phyloP scores from a whole-genome alignment of 495 filamentous ascomycete genomes.

The Tuber calosporum region DNA sequence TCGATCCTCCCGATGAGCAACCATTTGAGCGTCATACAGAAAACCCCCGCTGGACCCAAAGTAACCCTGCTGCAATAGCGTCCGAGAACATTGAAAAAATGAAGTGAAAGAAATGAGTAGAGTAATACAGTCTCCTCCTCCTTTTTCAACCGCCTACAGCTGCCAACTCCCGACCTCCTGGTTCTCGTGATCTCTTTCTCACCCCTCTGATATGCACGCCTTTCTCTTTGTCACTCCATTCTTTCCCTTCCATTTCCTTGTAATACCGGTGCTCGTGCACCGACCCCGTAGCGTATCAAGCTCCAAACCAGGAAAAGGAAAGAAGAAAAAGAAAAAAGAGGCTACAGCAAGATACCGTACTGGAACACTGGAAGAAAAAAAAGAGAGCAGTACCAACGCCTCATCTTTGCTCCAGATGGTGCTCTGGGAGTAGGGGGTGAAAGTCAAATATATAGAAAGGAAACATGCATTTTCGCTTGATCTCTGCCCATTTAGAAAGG shows the following conservation, averaged over 20 bases:
- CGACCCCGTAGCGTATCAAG: not conserved
- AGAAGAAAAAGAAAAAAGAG: not conserved
- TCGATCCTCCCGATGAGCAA: not conserved
- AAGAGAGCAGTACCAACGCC: conserved; percentile 13
- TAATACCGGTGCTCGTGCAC: not conserved
- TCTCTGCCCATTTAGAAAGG: not conserved
- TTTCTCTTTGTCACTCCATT: not conserved
- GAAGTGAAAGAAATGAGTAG: not conserved
- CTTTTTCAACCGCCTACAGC: not conserved
- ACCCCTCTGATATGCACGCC: not conserved
- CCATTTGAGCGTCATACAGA: not conserved
- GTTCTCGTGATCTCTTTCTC: conserved; percentile 1
- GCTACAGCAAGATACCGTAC: conserved; percentile 13
- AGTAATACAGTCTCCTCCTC: not conserved
- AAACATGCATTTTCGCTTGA: conserved; percentile 10
- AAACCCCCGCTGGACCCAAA: not conserved
- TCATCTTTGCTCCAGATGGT: conserved; percentile 14
- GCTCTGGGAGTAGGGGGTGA: conserved; percentile 11
- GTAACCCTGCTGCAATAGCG: not conserved
- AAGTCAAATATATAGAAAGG: conserved; percentile 16
- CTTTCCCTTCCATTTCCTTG: not conserved
- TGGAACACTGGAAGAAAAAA: conserved; percentile 12
- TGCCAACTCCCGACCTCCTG: not conserved
- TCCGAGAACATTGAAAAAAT: not conserved
- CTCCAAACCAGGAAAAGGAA: conserved; percentile 5